These are phyloP conservation scores for Zelonia costaricensis DNA, from an alignment of 208 protist species.

Conservation along the genomic window DNA sequence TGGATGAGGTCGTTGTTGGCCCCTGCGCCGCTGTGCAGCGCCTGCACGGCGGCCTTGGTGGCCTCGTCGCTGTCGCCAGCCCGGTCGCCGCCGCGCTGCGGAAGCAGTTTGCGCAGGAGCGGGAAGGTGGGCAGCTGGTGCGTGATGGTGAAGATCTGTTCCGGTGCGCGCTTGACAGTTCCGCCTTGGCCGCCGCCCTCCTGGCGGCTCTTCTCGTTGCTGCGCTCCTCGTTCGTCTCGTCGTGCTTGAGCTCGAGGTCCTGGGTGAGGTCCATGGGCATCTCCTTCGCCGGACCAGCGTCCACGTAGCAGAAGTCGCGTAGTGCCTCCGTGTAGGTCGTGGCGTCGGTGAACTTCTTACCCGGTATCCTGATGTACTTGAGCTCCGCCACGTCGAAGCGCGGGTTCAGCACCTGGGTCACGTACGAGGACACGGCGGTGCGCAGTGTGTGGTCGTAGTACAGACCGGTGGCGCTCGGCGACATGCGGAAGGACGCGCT, in stretches of 20 bases:
- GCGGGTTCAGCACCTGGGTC: constrained; percentile 23
- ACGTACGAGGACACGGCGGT: constrained; percentile 45
- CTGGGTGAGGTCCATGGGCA: constrained; percentile 21
- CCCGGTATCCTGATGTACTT: constrained; percentile 53
- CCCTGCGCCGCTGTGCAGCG: constrained; percentile 12
- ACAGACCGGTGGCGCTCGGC: constrained; percentile 12
- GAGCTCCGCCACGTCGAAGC: constrained; percentile 32
- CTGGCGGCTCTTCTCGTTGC: not conserved
- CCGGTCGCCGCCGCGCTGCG: not conserved
- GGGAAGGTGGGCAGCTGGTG: constrained; percentile 24
- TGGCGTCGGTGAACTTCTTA: constrained; percentile 45
- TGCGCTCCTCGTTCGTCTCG: constrained; percentile 3
- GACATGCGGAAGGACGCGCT: constrained; percentile 15
- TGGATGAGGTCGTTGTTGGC: constrained; percentile 20
- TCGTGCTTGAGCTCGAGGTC: constrained; percentile 31
- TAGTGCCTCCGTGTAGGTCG: constrained; percentile 45
- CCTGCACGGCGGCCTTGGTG: constrained; percentile 2
- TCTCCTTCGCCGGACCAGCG: constrained; percentile 33
- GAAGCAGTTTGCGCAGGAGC: not conserved
- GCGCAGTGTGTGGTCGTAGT: constrained; percentile 44
- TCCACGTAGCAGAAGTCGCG: constrained; percentile 36
- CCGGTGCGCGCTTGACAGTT: not conserved
- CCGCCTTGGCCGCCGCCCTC: not conserved
- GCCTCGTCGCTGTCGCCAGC: not conserved
- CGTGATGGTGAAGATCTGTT: constrained; percentile 18